Conservation (phyloP, 2,329 filamentous ascomycete genomes). For the Aspergillus fumigatus region DNA sequence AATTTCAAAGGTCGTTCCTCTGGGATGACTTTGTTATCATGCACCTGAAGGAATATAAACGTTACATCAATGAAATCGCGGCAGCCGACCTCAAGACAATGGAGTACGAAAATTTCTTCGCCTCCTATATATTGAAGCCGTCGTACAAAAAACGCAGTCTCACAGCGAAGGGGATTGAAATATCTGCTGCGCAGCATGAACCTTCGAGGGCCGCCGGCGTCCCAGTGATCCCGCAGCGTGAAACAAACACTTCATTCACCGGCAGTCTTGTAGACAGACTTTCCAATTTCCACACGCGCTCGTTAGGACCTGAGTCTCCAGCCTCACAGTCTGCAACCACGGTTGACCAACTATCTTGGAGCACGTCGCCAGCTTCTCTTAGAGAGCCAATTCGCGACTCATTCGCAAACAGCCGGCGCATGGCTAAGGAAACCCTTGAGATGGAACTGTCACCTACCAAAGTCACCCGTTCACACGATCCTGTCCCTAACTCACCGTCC, state of each 20-base stretch:
- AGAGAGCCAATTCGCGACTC: not conserved
- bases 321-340: constrained; percentile 9
- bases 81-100: constrained; percentile 22
- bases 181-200: constrained; percentile 23
- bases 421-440: not conserved
- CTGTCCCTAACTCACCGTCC: not conserved
- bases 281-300: constrained; percentile 21
- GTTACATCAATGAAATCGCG: constrained; percentile 27
- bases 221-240: not conserved
- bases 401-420: not conserved
- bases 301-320: constrained; percentile 10
- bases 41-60: constrained; percentile 34
- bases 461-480: not conserved
- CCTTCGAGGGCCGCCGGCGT: constrained; percentile 1
- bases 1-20: constrained; percentile 33
- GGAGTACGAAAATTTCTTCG: constrained; percentile 39
- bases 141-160: constrained; percentile 35
- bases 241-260: constrained; percentile 20
- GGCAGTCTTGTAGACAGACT: constrained; percentile 22
- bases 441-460: not conserved
- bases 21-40: constrained; percentile 47
- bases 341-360: constrained; percentile 7
- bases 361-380: constrained; percentile 5
- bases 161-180: constrained; percentile 26
- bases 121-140: constrained; percentile 26